A percentile compares a stretch with the other conserved stretches of the same genome.
Conservation (phyloP, 306 rosid genomes). For the Sicyos baderoa region DNA sequence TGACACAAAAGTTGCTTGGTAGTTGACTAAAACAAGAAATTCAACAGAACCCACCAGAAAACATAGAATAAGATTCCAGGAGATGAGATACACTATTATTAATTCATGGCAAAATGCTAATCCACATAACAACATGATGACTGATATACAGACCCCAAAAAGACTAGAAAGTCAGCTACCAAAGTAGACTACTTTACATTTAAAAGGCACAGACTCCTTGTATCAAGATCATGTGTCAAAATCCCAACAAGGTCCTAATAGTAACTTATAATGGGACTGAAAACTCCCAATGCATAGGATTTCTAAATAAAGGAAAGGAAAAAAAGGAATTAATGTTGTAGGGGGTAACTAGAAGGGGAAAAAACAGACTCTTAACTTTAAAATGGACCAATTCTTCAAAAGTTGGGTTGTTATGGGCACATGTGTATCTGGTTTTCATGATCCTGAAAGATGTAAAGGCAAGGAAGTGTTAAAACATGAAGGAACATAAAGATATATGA, state of each 20-base stretch:
- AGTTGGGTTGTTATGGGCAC: constrained; percentile 10
- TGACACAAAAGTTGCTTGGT: too few relatives aligned
- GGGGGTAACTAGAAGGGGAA: background rate
- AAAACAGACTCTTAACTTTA: background rate
- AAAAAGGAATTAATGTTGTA: background rate
- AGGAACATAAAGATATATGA: too few relatives aligned
- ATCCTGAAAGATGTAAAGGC: constrained; percentile 19
- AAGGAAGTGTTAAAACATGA: background rate
- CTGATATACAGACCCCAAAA: constrained; percentile 6
- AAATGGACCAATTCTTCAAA: constrained; percentile 11
- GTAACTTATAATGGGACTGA: constrained; percentile 3
- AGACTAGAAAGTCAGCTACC: background rate
- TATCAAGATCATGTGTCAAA: background rate
- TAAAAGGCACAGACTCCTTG: too few relatives aligned
- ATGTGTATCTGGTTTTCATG: constrained; percentile 1
- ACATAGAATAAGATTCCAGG: background rate
- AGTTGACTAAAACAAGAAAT: background rate
- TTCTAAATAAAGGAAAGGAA: too few relatives aligned
- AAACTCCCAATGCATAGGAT: background rate
- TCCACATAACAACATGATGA: constrained; percentile 1
- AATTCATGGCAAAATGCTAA: background rate
- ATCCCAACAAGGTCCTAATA: background rate
- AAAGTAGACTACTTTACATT: background rate
- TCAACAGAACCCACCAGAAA: background rate
- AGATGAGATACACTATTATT: background rate